Evolutionary conservation across 805 yeast genomes (phyloP), one percentile per base, ranked within the genome.

Genomic region (Schizosaccharomyces lindneri): DNA sequence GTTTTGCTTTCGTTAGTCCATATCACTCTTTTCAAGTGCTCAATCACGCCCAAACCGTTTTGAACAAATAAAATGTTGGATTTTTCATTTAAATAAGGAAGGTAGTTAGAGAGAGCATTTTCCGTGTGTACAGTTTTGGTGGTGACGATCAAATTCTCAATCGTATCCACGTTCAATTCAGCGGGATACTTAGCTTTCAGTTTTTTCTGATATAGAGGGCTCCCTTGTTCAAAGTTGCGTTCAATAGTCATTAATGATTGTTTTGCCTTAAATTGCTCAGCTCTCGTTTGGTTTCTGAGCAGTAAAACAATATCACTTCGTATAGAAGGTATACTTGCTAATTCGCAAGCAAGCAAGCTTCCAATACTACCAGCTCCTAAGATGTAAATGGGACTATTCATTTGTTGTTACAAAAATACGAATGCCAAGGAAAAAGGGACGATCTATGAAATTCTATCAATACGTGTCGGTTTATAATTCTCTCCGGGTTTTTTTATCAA

Each of bases 361-460:
- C 82, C 83, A 66, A 79, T 77, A 63, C 76, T 73, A 3, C 83
- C 83, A 1, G 79, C 79, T 5, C 83, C 83, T 1, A 79, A 69
- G 15, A 79, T 65, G 63, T 73, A 63, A 15, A 63, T 39, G 5
- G 57, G 21, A 29, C 29, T 55, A 46, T 46, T 46, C 51, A 46
- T 46, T 15, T 15, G 13, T 36, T 5, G 13, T 5, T 1, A 1
- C 15, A 36, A 36, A 36, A 36, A 11, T 36, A 36, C 15, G 9
- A 11, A 36, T 6, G 17, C 4, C 41, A 36, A 13, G 41, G 41
- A 36, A 2, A 36, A 36, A 36, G 13, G 1, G 41, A 36, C 41
- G 11, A 36, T 15, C 41, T 36, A 36, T 15, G 15, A 6, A 7
- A 13, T 36, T 13, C 9, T 11, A 3, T 36, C 41, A 36, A 36